phyloP scores from a whole-genome alignment of 2,329 filamentous ascomycete species.

The Clonostachys rhizophaga region DNA sequence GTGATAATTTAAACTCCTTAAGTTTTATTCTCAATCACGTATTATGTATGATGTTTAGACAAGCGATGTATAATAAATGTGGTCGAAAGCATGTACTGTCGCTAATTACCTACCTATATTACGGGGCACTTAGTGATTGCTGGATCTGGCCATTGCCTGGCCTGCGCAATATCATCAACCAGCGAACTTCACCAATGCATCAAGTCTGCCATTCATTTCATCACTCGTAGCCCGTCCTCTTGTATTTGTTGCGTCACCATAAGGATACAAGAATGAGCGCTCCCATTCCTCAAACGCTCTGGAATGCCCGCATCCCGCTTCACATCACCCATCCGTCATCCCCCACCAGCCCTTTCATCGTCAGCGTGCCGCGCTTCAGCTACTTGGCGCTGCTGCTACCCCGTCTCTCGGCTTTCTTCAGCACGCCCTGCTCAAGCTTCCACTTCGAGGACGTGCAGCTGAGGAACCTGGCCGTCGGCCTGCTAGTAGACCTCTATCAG shows the following conservation, averaged over 20 bases:
- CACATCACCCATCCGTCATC: conserved; percentile 46
- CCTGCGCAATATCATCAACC: not conserved
- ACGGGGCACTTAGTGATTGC: no score
- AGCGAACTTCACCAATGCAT: not conserved
- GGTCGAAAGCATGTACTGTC: no score
- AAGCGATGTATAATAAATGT: no score
- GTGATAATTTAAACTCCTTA: no score
- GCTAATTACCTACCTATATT: no score
- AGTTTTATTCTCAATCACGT: no score
- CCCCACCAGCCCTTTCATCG: conserved; percentile 44
- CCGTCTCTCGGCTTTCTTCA: conserved; percentile 48
- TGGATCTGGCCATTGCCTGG: no score
- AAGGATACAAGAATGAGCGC: conserved; percentile 14
- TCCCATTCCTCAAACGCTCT: conserved; percentile 41
- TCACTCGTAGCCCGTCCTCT: not conserved
- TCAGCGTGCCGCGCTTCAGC: conserved; percentile 51
- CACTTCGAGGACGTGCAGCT: conserved; percentile 50
- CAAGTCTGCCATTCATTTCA: not conserved
- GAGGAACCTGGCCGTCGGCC: conserved; percentile 46
- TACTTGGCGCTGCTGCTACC: conserved; percentile 55
- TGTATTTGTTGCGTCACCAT: conserved; percentile 6
- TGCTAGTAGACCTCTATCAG: conserved; percentile 53
- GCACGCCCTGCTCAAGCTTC: conserved; percentile 51
- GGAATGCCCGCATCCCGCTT: conserved; percentile 49
- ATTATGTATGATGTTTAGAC: no score